Percentiles rank a stretch among this genome's conserved stretches.
phyloP scores from a whole-genome alignment of 805 yeast genomes.

The Nakazawaea ambrosiae region DNA sequence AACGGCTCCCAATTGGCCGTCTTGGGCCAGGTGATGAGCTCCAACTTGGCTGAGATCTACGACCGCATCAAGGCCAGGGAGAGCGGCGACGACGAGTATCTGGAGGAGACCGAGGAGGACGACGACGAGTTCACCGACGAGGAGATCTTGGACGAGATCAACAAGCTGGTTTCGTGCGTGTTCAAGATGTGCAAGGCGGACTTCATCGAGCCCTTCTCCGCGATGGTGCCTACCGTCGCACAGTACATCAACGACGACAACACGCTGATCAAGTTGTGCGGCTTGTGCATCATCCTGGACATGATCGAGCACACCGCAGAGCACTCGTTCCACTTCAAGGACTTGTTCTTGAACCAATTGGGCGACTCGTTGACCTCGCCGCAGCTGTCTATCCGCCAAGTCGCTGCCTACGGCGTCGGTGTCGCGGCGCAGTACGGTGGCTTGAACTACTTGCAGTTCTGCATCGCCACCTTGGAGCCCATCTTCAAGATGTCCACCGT shows the following conservation, averaged over 20 bases:
- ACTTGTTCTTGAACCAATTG: conserved; percentile 53
- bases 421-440: conserved; percentile 82
- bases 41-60: conserved; percentile 59
- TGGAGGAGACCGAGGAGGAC: conserved; percentile 78
- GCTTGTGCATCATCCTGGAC: conserved; percentile 74
- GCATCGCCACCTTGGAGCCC: conserved; percentile 65
- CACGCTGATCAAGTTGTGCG: conserved; percentile 65
- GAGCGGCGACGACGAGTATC: conserved; percentile 74
- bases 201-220: conserved; percentile 61
- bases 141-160: conserved; percentile 80
- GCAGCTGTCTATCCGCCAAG: conserved; percentile 74
- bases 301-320: conserved; percentile 75
- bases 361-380: conserved; percentile 62
- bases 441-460: conserved; percentile 48
- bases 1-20: conserved; percentile 45
- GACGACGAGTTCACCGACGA: conserved; percentile 88
- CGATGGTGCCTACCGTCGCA: conserved; percentile 55
- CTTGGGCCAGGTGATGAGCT: conserved; percentile 52
- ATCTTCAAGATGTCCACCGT: conserved; percentile 64
- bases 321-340: conserved; percentile 55
- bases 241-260: conserved; percentile 59
- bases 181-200: conserved; percentile 54
- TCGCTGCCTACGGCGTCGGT: conserved; percentile 80
- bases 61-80: conserved; percentile 70
- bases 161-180: conserved; percentile 62